Conservation (phyloP, 2,329 filamentous ascomycete species). For the Lachnellula subtilissima region DNA sequence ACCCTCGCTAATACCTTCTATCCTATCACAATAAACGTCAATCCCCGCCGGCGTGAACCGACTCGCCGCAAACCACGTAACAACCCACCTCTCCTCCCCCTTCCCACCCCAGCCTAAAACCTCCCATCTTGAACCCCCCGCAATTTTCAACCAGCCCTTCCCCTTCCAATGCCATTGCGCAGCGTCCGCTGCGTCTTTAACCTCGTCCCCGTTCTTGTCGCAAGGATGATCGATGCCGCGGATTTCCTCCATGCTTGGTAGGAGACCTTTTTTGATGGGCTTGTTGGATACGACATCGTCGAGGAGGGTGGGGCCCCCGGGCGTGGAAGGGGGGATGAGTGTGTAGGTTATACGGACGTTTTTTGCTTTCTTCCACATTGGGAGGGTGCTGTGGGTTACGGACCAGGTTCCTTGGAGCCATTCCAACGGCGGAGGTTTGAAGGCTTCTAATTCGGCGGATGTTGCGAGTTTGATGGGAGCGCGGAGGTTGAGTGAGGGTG, state of each 20-base stretch:
- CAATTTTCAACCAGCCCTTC: constrained; percentile 67
- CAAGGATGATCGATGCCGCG: constrained; percentile 56
- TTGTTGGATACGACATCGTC: constrained; percentile 71
- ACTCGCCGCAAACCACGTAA: constrained; percentile 81
- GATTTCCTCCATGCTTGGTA: constrained; percentile 52
- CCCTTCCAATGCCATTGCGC: constrained; percentile 69
- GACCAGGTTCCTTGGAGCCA: constrained; percentile 66
- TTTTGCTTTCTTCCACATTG: constrained; percentile 75
- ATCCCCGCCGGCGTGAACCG: constrained; percentile 78
- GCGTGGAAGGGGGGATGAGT: constrained; percentile 36
- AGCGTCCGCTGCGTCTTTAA: background rate
- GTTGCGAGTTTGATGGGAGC: constrained; percentile 36
- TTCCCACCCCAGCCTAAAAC: constrained; percentile 65
- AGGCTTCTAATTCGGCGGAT: constrained; percentile 30
- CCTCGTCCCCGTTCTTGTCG: constrained; percentile 30
- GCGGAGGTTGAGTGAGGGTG: constrained; percentile 35
- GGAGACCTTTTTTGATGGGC: constrained; percentile 39
- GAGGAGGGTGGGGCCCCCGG: constrained; percentile 36
- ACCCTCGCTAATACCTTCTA: constrained; percentile 53
- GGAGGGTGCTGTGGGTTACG: constrained; percentile 69
- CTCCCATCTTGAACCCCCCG: constrained; percentile 72
- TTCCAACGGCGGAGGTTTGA: constrained; percentile 42
- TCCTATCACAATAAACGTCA: constrained; percentile 68
- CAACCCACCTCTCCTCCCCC: constrained; percentile 57
- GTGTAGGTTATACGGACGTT: constrained; percentile 79